Percentiles rank a stretch among this genome's conserved stretches.
Conservation (phyloP, 345 rosid genomes). For the Turnera subulata region DNA sequence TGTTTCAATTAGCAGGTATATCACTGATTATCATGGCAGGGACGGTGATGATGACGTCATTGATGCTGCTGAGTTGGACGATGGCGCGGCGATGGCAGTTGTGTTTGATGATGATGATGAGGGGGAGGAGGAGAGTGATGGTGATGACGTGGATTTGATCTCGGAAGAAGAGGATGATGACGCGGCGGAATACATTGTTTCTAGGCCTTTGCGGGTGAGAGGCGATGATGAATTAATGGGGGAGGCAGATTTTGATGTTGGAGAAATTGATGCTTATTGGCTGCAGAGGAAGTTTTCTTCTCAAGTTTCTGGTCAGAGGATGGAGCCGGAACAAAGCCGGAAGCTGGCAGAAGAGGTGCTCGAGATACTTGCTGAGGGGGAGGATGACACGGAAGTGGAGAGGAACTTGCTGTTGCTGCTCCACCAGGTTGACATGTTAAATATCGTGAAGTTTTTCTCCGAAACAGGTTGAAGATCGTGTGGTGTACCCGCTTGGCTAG, state of each 20-base stretch:
- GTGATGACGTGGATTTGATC: slow-evolving; percentile 83
- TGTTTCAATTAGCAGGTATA: slow-evolving; percentile 67
- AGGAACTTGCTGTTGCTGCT: slow-evolving; percentile 52
- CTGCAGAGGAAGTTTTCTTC: slow-evolving; percentile 93
- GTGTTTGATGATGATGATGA: slow-evolving; percentile 81
- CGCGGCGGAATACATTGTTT: slow-evolving; percentile 41
- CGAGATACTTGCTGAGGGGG: slow-evolving; percentile 74
- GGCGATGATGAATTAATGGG: slow-evolving; percentile 64
- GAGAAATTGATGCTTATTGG: slow-evolving; percentile 97
- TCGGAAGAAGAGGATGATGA: slow-evolving; percentile 76
- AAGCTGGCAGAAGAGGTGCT: slow-evolving; percentile 93
- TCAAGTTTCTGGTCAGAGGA: slow-evolving; percentile 73
- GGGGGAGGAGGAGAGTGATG: slow-evolving; percentile 89
- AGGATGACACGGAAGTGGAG: slow-evolving; percentile 86
- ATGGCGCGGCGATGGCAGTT: slow-evolving; percentile 85
- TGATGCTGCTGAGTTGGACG: slow-evolving; percentile 55
- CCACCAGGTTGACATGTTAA: slow-evolving; percentile 63
- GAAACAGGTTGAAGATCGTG: slow-evolving; percentile 73
- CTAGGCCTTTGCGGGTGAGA: slow-evolving; percentile 82
- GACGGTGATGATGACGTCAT: too few relatives aligned
- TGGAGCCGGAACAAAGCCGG: slow-evolving; percentile 84
- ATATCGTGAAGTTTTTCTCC: slow-evolving; percentile 57
- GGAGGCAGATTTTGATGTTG: slow-evolving; percentile 71
- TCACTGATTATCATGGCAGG: slow-evolving; percentile 73
- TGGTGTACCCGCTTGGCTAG: slow-evolving; percentile 98